Evolutionary conservation across 2,329 filamentous ascomycete genomes (phyloP).

Genomic region (Sphaerostilbella broomeana): DNA sequence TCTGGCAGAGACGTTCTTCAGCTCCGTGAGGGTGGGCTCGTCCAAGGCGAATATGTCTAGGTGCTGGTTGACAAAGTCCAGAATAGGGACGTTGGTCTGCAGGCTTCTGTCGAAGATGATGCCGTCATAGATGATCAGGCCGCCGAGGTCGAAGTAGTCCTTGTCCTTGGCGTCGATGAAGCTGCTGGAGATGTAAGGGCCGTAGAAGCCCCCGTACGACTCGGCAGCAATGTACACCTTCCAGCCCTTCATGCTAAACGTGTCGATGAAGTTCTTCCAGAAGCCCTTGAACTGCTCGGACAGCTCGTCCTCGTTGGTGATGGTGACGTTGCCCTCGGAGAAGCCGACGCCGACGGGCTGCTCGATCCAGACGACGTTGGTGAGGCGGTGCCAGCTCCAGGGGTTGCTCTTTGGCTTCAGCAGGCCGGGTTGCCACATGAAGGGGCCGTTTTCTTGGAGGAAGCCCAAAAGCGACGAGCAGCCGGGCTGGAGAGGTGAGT

Average conservation of each 20-base stretch:
- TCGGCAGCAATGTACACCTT: constrained; percentile 69
- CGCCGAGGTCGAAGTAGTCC: constrained; percentile 60
- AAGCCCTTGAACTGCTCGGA: constrained; percentile 70
- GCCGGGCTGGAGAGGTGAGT: constrained; percentile 31
- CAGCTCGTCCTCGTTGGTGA: constrained; percentile 59
- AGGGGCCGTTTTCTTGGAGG: constrained; percentile 71
- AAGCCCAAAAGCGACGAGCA: constrained; percentile 60
- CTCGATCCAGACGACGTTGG: constrained; percentile 62
- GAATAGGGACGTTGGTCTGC: constrained; percentile 41
- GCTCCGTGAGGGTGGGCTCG: constrained; percentile 44
- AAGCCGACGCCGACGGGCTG: constrained; percentile 65
- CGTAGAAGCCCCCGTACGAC: constrained; percentile 61
- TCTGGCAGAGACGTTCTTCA: constrained; percentile 44
- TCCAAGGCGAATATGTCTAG: constrained; percentile 56
- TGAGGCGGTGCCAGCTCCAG: constrained; percentile 55
- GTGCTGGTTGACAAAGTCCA: constrained; percentile 57
- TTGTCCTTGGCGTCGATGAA: constrained; percentile 63
- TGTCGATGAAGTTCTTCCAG: constrained; percentile 70
- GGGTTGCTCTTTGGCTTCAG: constrained; percentile 57
- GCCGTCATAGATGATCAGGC: constrained; percentile 68
- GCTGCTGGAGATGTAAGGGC: constrained; percentile 65
- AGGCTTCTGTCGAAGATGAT: constrained; percentile 47
- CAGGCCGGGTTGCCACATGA: constrained; percentile 65
- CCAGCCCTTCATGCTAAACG: constrained; percentile 59
- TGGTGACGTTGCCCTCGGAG: constrained; percentile 56